Base-by-base conservation (phyloP, 176 grass and related monocot genomes). In the Oryza coarctata region DNA sequence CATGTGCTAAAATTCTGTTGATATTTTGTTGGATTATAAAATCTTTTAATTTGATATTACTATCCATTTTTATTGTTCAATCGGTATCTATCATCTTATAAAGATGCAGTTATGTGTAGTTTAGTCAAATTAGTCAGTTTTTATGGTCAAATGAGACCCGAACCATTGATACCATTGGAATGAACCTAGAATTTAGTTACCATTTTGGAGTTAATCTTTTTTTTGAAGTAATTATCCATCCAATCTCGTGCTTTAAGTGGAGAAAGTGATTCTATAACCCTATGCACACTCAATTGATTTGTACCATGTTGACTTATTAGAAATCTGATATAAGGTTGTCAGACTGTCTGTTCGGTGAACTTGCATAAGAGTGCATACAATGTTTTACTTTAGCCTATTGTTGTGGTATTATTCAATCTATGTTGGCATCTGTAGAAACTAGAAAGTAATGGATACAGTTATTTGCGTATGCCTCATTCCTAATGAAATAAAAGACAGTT, bases 61-160 rank as follows among this genome's bases (percentile, higher is more conserved):
- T 61, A 0, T 68, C 27, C 78, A 40, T 82, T 82, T 75, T 79
- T 14, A 83, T 4, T 88, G 14, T 68, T 76, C 13, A 6, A 17
- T 12, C 28, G 23, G 20, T 55, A 22, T 87, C 28, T 18, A 70
- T 40, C 29, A 77, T 52, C 35, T 39, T 71, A 29, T 29, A 71
- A 39, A 50, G 1, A 32, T 70, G 38, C 26, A 63, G 0, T 2
- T 1, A 0, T 1, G 63, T 34, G 13, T 80, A 74, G 14, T 35
- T 80, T 2, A 25, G 32, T 17, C 29, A 14, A 38, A 35, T 14
- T 65, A 17, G 3, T 65, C 20, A 25, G 20, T 61, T 33, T 23
- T 23, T 60, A 61, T 79, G 23, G 43, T 29, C 8, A 39, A 55
- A 75, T 78, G 2, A 10, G n/a, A 23, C n/a, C 20, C n/a, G 6